A percentile compares a stretch with the other conserved stretches of the same genome.
phyloP scores from a whole-genome alignment of 768 basidiomycete species.

The Tricholoma saponaceum region DNA sequence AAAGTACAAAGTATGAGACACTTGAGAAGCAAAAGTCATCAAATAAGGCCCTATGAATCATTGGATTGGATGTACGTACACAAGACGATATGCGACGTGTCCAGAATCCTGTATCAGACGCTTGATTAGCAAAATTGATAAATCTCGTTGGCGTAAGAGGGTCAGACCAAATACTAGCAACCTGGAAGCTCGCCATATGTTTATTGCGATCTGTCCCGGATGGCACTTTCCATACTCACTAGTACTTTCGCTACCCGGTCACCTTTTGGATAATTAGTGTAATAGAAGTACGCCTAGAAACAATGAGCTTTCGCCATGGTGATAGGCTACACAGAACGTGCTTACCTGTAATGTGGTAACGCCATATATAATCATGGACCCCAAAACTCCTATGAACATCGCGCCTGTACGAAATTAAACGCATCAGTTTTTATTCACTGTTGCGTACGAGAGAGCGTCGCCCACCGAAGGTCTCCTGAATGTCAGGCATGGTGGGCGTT shows the following conservation, averaged over 20 bases:
- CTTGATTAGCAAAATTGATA: background rate
- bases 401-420: conserved; percentile 22
- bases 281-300: conserved; percentile 39
- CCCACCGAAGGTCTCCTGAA: conserved; percentile 30
- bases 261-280: conserved; percentile 35
- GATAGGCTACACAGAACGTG: background rate
- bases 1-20: conserved; percentile 38
- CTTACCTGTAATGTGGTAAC: conserved; percentile 40
- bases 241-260: conserved; percentile 26
- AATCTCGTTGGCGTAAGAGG: background rate
- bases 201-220: background rate
- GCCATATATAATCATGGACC: conserved; percentile 37
- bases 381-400: conserved; percentile 32
- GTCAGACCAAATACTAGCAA: background rate
- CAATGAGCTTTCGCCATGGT: background rate
- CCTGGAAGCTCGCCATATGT: background rate
- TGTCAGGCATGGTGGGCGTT: conserved; percentile 4
- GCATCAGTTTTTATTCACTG: background rate
- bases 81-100: conserved; percentile 36
- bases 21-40: conserved; percentile 16
- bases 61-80: conserved; percentile 23
- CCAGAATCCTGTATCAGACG: conserved; percentile 29
- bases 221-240: conserved; percentile 20
- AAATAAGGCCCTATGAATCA: background rate
- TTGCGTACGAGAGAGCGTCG: background rate